These are phyloP conservation scores for Collybiopsis confluens DNA, from an alignment of 768 basidiomycete species.

Conservation along the genomic window DNA sequence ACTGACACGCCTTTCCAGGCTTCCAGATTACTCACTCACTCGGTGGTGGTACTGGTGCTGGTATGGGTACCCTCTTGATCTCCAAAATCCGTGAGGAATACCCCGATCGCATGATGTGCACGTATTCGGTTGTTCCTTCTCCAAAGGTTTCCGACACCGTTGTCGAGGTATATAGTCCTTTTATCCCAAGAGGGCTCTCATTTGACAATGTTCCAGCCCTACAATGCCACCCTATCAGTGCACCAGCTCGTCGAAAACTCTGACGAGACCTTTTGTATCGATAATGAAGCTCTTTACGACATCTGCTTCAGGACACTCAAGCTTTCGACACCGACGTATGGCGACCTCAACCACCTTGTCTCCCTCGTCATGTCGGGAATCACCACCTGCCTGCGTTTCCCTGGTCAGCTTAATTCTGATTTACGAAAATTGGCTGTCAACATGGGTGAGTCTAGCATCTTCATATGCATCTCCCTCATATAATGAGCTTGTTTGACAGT, in stretches of 20 bases:
- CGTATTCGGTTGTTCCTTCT: conserved; percentile 96
- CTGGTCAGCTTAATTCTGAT: conserved; percentile 99
- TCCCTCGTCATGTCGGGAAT: conserved; percentile 99
- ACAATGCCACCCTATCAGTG: conserved; percentile 97
- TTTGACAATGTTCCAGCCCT: conserved; percentile 63
- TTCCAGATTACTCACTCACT: conserved; percentile 99
- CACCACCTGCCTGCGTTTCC: conserved; percentile 98
- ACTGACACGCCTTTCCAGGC: conserved; percentile 38
- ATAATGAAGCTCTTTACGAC: conserved; percentile 98
- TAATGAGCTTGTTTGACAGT: conserved; percentile 39
- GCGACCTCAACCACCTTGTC: conserved; percentile 96
- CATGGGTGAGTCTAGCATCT: conserved; percentile 66
- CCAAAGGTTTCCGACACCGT: conserved; percentile 99
- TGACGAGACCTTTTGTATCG: conserved; percentile 99
- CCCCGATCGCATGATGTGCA: conserved; percentile 99
- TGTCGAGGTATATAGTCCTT: conserved; percentile 62
- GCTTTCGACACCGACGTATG: conserved; percentile 92
- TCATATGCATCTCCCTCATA: not conserved
- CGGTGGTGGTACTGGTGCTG: conserved; percentile 98
- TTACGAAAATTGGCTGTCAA: conserved; percentile 97
- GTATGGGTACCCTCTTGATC: conserved; percentile 99
- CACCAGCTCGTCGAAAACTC: conserved; percentile 99
- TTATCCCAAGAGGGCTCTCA: not conserved
- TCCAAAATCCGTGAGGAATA: conserved; percentile 99
- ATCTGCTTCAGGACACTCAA: conserved; percentile 99